Evolutionary conservation across 2,329 filamentous ascomycete species (phyloP).

Genomic region (Clonostachys solani): DNA sequence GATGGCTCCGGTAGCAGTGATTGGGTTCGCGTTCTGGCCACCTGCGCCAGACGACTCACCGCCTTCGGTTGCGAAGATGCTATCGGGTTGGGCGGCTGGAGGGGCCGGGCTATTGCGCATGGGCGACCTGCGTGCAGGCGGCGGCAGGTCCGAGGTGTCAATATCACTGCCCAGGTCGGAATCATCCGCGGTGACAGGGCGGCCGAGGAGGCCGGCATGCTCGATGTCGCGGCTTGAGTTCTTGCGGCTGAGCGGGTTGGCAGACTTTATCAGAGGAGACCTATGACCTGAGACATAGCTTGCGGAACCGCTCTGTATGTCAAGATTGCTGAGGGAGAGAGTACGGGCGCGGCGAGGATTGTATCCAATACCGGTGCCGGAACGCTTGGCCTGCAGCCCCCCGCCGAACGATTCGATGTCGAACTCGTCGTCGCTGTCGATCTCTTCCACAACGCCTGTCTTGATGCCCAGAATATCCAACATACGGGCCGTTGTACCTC

Average conservation of each 20-base stretch:
- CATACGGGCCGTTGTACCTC: slow-evolving; percentile 95
- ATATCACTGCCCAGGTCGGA: slow-evolving; percentile 61
- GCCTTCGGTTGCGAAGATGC: slow-evolving; percentile 20
- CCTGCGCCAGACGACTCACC: slow-evolving; percentile 12
- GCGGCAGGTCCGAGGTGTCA: slow-evolving; percentile 63
- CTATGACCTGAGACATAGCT: slow-evolving; percentile 51
- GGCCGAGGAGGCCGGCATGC: slow-evolving; percentile 50
- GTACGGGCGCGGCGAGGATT: slow-evolving; percentile 63
- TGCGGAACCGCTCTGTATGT: slow-evolving; percentile 22
- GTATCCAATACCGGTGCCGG: slow-evolving; percentile 73
- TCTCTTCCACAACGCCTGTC: slow-evolving; percentile 93
- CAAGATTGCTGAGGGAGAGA: slow-evolving; percentile 52
- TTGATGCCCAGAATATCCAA: slow-evolving; percentile 95
- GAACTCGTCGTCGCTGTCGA: slow-evolving; percentile 97
- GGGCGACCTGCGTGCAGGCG: slow-evolving; percentile 45
- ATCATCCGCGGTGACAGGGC: slow-evolving; percentile 36
- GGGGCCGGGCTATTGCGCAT: slow-evolving; percentile 18
- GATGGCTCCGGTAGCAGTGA: slow-evolving; percentile 74
- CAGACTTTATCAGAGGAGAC: slow-evolving; percentile 35
- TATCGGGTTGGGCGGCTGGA: slow-evolving; percentile 10
- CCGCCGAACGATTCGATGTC: slow-evolving; percentile 79
- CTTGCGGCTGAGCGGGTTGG: slow-evolving; percentile 44
- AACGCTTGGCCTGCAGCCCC: slow-evolving; percentile 76
- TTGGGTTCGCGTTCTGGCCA: slow-evolving; percentile 23
- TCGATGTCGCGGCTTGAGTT: slow-evolving; percentile 46